Percentiles rank a stretch among this genome's conserved stretches.
Conservation (phyloP, 768 basidiomycete species). For the Cytidiella melzeri region DNA sequence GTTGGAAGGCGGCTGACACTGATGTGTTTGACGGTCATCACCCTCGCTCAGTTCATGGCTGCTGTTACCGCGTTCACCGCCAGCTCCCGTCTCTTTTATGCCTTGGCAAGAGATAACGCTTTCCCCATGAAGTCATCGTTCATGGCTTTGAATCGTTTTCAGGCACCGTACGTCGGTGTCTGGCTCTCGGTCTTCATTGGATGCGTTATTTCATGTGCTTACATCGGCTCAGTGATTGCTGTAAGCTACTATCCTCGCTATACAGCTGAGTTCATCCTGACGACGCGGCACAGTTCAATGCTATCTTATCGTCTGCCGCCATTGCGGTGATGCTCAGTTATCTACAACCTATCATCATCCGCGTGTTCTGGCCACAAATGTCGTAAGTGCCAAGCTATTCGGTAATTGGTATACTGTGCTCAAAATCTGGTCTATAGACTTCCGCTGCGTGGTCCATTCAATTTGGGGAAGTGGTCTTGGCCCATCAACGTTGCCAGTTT, state of each 20-base stretch:
- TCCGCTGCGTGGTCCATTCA: conserved; percentile 41
- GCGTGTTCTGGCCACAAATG: conserved; percentile 51
- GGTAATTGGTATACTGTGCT: background rate
- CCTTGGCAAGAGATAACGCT: conserved; percentile 48
- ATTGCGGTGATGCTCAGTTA: conserved; percentile 56
- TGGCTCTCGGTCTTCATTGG: conserved; percentile 49
- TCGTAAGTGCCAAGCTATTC: conserved; percentile 23
- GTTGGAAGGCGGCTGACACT: conserved; percentile 40
- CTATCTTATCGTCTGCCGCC: conserved; percentile 49
- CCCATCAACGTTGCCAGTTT: conserved; percentile 42
- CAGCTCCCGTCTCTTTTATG: conserved; percentile 51
- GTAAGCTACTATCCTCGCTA: conserved; percentile 26
- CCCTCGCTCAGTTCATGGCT: conserved; percentile 47
- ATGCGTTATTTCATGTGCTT: conserved; percentile 50
- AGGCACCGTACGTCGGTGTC: conserved; percentile 50
- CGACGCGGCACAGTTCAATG: conserved; percentile 38
- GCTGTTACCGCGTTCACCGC: conserved; percentile 54
- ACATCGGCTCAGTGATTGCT: conserved; percentile 50
- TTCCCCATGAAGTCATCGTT: conserved; percentile 41
- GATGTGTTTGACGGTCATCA: conserved; percentile 45
- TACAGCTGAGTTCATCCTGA: background rate
- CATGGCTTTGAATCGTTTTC: conserved; percentile 45
- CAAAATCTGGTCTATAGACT: conserved; percentile 28
- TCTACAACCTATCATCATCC: conserved; percentile 49
- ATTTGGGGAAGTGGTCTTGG: conserved; percentile 48